phyloP scores from a whole-genome alignment of 2,329 filamentous ascomycete genomes.

The Emergomyces pasteurianus region DNA sequence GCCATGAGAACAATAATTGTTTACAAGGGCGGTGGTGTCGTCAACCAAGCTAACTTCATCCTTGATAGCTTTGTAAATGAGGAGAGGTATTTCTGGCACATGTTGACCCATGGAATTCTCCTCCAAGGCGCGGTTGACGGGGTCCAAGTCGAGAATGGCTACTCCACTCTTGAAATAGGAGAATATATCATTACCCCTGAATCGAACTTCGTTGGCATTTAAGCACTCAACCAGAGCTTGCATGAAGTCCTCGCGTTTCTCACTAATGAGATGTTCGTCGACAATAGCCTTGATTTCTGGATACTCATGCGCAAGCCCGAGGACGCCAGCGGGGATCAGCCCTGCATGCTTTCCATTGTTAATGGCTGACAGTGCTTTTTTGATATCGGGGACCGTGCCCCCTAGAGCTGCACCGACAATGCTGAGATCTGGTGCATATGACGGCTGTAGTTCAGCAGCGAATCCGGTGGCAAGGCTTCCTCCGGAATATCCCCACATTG shows the following conservation, averaged over 20 bases:
- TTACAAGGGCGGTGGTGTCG: slow-evolving; percentile 35
- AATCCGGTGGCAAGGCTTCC: slow-evolving; percentile 40
- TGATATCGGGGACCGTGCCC: slow-evolving; percentile 35
- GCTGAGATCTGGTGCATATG: slow-evolving; percentile 41
- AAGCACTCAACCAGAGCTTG: slow-evolving; percentile 15
- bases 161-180: slow-evolving; percentile 12
- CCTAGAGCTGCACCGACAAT: slow-evolving; percentile 41
- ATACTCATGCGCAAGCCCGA: slow-evolving; percentile 19
- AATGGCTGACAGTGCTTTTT: slow-evolving; percentile 23
- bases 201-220: slow-evolving; percentile 11
- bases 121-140: slow-evolving; percentile 9
- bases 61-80: slow-evolving; percentile 40
- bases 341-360: slow-evolving; percentile 24
- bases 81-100: slow-evolving; percentile 36
- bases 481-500: slow-evolving; percentile 47
- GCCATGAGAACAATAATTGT: slow-evolving; percentile 30
- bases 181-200: slow-evolving; percentile 15
- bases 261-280: slow-evolving; percentile 8
- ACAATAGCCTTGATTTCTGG: slow-evolving; percentile 11
- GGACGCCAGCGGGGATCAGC: slow-evolving; percentile 22
- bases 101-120: slow-evolving; percentile 27
- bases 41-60: slow-evolving; percentile 36
- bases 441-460: slow-evolving; percentile 39
- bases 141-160: slow-evolving; percentile 9
- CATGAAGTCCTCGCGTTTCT: slow-evolving; percentile 13